These are phyloP conservation scores for Phaseolus lunatus DNA, from an alignment of 306 rosid species.

Conservation along the genomic window DNA sequence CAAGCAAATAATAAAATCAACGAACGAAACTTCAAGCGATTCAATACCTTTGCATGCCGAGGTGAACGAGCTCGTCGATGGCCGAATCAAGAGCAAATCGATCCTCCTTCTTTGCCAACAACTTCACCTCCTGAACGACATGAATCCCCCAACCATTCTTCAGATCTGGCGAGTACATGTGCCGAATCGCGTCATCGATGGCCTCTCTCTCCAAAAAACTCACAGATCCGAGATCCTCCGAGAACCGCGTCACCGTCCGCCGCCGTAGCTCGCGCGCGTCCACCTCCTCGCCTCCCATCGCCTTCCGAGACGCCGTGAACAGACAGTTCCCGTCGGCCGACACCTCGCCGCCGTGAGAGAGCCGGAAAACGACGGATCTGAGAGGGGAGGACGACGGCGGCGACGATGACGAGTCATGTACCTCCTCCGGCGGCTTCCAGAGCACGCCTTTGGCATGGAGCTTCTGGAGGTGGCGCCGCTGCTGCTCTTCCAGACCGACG, in stretches of 20 bases:
- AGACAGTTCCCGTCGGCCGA: slow-evolving; percentile 93
- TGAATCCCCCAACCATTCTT: slow-evolving; percentile 92
- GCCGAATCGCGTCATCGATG: slow-evolving; percentile 73
- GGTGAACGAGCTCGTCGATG: slow-evolving; percentile 81
- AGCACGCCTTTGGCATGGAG: slow-evolving; percentile 87
- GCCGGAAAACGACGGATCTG: slow-evolving; percentile 80
- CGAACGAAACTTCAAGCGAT: not conserved
- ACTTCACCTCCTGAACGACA: slow-evolving; percentile 92
- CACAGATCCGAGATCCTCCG: slow-evolving; percentile 81
- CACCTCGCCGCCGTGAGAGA: slow-evolving; percentile 95
- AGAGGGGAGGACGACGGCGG: slow-evolving; percentile 35
- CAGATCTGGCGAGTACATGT: slow-evolving; percentile 95
- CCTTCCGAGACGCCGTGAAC: slow-evolving; percentile 89
- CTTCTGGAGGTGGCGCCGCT: slow-evolving; percentile 74
- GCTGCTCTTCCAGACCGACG: slow-evolving; percentile 88
- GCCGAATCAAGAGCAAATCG: slow-evolving; percentile 77
- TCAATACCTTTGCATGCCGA: slow-evolving; percentile 88
- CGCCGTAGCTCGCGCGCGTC: slow-evolving; percentile 80
- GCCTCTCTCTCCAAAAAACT: slow-evolving; percentile 57
- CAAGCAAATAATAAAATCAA: not conserved
- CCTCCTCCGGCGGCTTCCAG: slow-evolving; percentile 76
- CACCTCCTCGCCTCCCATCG: slow-evolving; percentile 71
- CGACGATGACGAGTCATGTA: slow-evolving; percentile 50
- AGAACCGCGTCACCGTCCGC: slow-evolving; percentile 79
- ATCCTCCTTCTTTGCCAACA: slow-evolving; percentile 87